These are phyloP conservation scores for Sisymbrium altissimum DNA, from an alignment of 345 rosid species.

Conservation along the genomic window DNA sequence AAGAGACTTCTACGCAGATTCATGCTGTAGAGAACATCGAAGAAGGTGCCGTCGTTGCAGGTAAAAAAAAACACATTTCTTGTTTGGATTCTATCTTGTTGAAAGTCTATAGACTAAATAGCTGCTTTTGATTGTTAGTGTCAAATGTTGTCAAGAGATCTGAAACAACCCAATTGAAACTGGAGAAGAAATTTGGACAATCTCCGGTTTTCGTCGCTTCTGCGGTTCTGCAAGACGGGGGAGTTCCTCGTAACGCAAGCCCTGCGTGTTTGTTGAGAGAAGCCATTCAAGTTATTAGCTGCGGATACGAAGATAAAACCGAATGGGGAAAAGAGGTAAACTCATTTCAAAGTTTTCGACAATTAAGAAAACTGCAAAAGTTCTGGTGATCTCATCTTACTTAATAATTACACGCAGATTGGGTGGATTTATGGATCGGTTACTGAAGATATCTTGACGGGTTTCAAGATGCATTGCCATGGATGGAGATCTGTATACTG, in stretches of 20 bases:
- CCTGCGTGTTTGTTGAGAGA: slow-evolving; percentile 77
- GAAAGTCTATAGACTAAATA: not conserved
- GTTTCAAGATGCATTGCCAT: slow-evolving; percentile 98
- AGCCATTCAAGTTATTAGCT: slow-evolving; percentile 97
- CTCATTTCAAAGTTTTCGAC: not conserved
- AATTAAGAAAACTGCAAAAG: not conserved
- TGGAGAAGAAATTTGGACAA: slow-evolving; percentile 93
- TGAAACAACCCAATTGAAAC: slow-evolving; percentile 53
- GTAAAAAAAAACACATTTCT: slow-evolving; percentile 31
- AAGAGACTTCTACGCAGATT: slow-evolving; percentile 87
- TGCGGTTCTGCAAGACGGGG: slow-evolving; percentile 68
- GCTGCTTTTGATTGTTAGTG: slow-evolving; percentile 36
- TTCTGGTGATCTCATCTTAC: slow-evolving; percentile 3
- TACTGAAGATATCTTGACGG: slow-evolving; percentile 90
- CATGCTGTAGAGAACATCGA: slow-evolving; percentile 86
- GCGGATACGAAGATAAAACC: slow-evolving; percentile 96
- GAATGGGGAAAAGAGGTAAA: slow-evolving; percentile 99
- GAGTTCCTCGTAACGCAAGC: slow-evolving; percentile 64
- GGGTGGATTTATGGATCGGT: slow-evolving; percentile 99
- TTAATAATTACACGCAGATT: slow-evolving; percentile 41
- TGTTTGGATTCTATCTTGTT: not conserved
- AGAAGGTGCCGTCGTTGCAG: slow-evolving; percentile 50
- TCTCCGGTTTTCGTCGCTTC: slow-evolving; percentile 92
- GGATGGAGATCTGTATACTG: slow-evolving; percentile 99
- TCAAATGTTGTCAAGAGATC: slow-evolving; percentile 46